Conservation (phyloP, 2,329 filamentous ascomycete genomes). For the Fusarium haematococcum region DNA sequence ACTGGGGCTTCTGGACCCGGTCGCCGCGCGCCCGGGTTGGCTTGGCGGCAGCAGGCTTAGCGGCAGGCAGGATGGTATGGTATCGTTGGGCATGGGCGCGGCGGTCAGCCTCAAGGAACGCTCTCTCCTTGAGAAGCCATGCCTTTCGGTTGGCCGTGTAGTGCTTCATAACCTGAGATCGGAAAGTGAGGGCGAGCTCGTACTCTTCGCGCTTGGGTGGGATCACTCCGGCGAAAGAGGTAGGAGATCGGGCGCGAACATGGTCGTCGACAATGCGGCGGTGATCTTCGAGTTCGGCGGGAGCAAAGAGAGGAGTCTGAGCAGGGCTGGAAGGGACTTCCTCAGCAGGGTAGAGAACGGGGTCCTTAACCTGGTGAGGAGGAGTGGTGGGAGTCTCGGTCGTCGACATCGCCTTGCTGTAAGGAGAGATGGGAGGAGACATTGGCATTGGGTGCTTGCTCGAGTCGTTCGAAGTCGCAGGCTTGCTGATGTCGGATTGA, state of each 20-base stretch:
- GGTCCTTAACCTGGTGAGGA: slow-evolving; percentile 59
- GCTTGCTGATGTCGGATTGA: slow-evolving; percentile 32
- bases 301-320: slow-evolving; percentile 63
- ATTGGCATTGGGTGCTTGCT: slow-evolving; percentile 56
- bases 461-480: slow-evolving; percentile 35
- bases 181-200: slow-evolving; percentile 64
- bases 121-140: slow-evolving; percentile 65
- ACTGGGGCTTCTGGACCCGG: slow-evolving; percentile 52
- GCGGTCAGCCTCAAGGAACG: slow-evolving; percentile 60
- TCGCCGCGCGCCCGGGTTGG: slow-evolving; percentile 47
- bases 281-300: slow-evolving; percentile 54
- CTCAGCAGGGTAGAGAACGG: slow-evolving; percentile 67
- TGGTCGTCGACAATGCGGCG: slow-evolving; percentile 64
- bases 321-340: slow-evolving; percentile 54
- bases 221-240: slow-evolving; percentile 56
- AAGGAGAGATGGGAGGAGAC: slow-evolving; percentile 69
- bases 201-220: slow-evolving; percentile 67
- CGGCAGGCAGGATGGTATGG: slow-evolving; percentile 56
- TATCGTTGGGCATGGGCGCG: slow-evolving; percentile 55
- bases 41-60: slow-evolving; percentile 51
- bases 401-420: slow-evolving; percentile 54
- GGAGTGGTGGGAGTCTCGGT: slow-evolving; percentile 46
- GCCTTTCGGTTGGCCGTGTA: slow-evolving; percentile 57
- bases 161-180: slow-evolving; percentile 62
- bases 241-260: slow-evolving; percentile 57